A percentile compares a stretch with the other conserved stretches of the same genome.
Conservation (phyloP, 169 alveolate species). For the Cryptosporidium felis region DNA sequence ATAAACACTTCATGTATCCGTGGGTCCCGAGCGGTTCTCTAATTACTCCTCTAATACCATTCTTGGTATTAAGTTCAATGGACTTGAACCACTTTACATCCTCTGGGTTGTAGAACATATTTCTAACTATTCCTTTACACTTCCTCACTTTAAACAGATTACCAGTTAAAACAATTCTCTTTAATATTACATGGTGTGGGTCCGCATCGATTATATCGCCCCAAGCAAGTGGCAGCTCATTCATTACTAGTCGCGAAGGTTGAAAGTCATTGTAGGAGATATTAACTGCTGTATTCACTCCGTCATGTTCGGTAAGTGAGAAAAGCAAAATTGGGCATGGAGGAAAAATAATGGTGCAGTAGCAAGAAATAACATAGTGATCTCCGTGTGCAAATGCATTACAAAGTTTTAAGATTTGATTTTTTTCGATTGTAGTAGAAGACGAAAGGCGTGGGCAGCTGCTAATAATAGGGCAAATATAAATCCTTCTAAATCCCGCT, state of each 20-base stretch:
- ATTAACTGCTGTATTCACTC: background rate
- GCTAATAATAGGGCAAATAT: constrained; percentile 75
- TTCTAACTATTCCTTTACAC: constrained; percentile 85
- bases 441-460: constrained; percentile 76
- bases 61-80: constrained; percentile 85
- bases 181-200: constrained; percentile 82
- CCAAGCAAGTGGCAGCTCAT: constrained; percentile 77
- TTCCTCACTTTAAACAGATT: constrained; percentile 84
- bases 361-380: constrained; percentile 75
- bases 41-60: constrained; percentile 88
- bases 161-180: constrained; percentile 87
- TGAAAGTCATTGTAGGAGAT: background rate
- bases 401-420: constrained; percentile 76
- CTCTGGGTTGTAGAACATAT: constrained; percentile 88
- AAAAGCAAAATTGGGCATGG: constrained; percentile 80
- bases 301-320: constrained; percentile 68
- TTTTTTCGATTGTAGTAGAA: constrained; percentile 58
- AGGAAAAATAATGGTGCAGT: constrained; percentile 78
- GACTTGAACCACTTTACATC: constrained; percentile 89
- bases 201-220: constrained; percentile 81
- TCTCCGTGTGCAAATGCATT: constrained; percentile 77
- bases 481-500: constrained; percentile 87
- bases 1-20: constrained; percentile 89
- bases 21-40: constrained; percentile 89
- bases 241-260: background rate